Percentiles rank a stretch among this genome's conserved stretches.
These are phyloP conservation scores for Stemphylium beticola DNA, from an alignment of 2,329 filamentous ascomycete species.

Conservation along the genomic window DNA sequence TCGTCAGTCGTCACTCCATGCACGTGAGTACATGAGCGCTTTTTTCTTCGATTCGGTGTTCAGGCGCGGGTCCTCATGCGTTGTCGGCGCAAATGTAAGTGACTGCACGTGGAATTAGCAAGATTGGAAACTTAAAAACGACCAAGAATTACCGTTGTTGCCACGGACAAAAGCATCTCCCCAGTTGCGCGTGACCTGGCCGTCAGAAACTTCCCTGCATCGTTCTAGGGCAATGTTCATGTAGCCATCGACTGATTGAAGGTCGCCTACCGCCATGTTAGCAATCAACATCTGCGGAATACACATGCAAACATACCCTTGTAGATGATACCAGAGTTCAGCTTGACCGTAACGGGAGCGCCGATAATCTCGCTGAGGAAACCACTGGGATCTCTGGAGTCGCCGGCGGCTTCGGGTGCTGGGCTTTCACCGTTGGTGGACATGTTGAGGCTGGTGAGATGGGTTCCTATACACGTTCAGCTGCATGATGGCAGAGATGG, in stretches of 20 bases:
- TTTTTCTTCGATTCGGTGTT: background rate
- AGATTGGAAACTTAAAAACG: background rate
- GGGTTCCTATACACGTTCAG: background rate
- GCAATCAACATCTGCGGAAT: background rate
- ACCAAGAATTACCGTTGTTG: conserved; percentile 78
- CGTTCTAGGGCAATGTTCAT: conserved; percentile 99
- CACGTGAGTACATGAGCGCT: background rate
- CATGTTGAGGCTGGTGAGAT: conserved; percentile 17
- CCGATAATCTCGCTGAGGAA: conserved; percentile 96
- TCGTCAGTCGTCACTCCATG: background rate
- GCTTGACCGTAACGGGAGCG: conserved; percentile 90
- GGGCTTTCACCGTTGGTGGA: conserved; percentile 68
- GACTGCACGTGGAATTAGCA: conserved; percentile 27
- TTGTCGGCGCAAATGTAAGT: conserved; percentile 43
- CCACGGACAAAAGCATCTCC: conserved; percentile 95
- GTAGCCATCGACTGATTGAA: conserved; percentile 97
- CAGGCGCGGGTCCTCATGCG: conserved; percentile 17
- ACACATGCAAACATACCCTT: conserved; percentile 67
- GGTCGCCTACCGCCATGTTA: conserved; percentile 69
- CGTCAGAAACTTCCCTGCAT: conserved; percentile 89
- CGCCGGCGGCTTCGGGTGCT: conserved; percentile 62
- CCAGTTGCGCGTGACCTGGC: conserved; percentile 79
- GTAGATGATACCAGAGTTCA: conserved; percentile 98
- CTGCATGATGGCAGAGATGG: background rate
- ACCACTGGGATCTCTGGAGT: conserved; percentile 89